Conservation (phyloP, 2,329 filamentous ascomycete species). For the Colletotrichum theobromicola region DNA sequence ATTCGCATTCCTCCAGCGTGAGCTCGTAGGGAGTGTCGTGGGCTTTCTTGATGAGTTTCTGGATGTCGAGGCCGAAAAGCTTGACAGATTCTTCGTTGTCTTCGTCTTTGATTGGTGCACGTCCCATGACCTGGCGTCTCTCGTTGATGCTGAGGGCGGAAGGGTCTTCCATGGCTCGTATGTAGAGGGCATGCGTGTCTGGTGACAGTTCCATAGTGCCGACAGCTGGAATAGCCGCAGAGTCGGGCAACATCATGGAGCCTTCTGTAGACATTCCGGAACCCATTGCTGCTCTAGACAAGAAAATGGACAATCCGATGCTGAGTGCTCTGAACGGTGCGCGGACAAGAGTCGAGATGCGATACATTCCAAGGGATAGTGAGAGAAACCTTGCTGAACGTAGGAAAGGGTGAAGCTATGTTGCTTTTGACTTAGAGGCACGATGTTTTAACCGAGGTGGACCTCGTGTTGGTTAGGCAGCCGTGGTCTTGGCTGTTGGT, state of each 20-base stretch:
- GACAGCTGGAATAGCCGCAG: background rate
- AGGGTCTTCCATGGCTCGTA: background rate
- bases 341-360: background rate
- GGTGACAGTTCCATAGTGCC: background rate
- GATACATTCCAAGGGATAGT: background rate
- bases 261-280: background rate
- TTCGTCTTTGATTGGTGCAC: background rate
- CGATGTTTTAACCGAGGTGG: background rate
- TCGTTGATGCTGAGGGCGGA: background rate
- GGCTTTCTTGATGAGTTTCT: background rate
- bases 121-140: background rate
- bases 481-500: background rate
- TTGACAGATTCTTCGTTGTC: background rate
- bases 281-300: background rate
- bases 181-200: background rate
- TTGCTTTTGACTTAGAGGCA: background rate
- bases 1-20: background rate
- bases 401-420: background rate
- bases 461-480: background rate
- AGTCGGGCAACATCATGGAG: background rate
- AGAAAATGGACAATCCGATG: background rate
- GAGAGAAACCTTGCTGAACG: rapidly evolving
- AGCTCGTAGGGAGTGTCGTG: background rate
- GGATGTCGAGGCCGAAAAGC: background rate
- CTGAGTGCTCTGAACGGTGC: background rate